Conservation (phyloP, 345 rosid genomes). For the Ceriops tagal region DNA sequence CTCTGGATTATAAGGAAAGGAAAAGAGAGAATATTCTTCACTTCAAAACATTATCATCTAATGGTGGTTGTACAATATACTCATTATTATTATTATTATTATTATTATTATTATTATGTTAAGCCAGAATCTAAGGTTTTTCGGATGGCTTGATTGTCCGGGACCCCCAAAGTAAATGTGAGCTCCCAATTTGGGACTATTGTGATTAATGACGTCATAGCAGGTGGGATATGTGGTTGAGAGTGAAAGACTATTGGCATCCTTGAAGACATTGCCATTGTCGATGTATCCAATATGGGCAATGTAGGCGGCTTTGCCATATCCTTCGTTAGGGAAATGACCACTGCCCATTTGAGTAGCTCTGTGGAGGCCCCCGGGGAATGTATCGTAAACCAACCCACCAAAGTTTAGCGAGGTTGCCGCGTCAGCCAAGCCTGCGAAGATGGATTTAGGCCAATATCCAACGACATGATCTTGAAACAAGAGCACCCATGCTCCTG, state of each 20-base stretch:
- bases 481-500: slow-evolving; percentile 12
- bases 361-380: not conserved
- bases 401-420: slow-evolving; percentile 6
- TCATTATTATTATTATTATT: too few species aligned
- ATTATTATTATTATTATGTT: too few species aligned
- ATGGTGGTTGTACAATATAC: too few species aligned
- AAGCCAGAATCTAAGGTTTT: too few species aligned
- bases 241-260: not conserved
- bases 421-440: not conserved
- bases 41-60: too few species aligned
- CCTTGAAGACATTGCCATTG: not conserved
- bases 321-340: slow-evolving; percentile 6
- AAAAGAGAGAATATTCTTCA: too few species aligned
- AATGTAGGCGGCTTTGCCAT: not conserved
- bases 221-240: not conserved
- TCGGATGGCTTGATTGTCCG: too few species aligned
- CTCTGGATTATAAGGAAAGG: too few species aligned
- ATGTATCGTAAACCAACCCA: not conserved
- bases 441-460: slow-evolving; percentile 14
- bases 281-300: not conserved
- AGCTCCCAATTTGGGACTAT: not conserved
- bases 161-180: slow-evolving; percentile 3
- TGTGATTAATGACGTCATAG: not conserved
- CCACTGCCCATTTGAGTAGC: slow-evolving; percentile 21
- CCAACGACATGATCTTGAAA: not conserved